Percentiles rank a stretch among this genome's conserved stretches.
These are phyloP conservation scores for Salinomyces thailandicus DNA, from an alignment of 2,329 filamentous ascomycete species.

Conservation along the genomic window DNA sequence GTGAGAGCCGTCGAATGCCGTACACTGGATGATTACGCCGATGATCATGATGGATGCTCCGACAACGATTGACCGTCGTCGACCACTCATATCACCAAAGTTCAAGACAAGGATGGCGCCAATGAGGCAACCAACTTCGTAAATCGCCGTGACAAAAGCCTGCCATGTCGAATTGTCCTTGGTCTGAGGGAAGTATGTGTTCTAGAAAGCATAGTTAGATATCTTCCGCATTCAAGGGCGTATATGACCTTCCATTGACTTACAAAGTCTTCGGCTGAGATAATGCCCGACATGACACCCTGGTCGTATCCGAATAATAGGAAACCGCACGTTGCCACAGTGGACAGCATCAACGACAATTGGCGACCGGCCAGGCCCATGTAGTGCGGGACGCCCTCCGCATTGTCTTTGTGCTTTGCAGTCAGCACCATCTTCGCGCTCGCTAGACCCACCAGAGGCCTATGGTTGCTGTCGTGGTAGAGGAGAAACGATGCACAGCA, in stretches of 20 bases:
- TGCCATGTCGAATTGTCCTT: slow-evolving; percentile 36
- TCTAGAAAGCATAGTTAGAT: too few species aligned
- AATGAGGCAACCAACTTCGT: slow-evolving; percentile 41
- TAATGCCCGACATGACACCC: slow-evolving; percentile 23
- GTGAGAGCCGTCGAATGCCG: slow-evolving; percentile 23
- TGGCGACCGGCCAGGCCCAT: slow-evolving; percentile 49
- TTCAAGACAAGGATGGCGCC: slow-evolving; percentile 31
- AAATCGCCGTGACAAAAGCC: slow-evolving; percentile 43
- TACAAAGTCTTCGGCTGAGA: slow-evolving; percentile 29
- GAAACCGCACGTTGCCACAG: slow-evolving; percentile 55
- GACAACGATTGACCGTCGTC: slow-evolving; percentile 33
- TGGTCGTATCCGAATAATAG: slow-evolving; percentile 27
- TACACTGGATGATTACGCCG: slow-evolving; percentile 33
- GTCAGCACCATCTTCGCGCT: slow-evolving; percentile 10
- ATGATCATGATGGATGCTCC: slow-evolving; percentile 35
- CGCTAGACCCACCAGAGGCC: slow-evolving; percentile 2
- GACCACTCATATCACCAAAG: slow-evolving; percentile 33
- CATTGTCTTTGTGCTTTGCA: slow-evolving; percentile 13
- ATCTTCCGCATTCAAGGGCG: too few species aligned
- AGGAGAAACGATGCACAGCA: slow-evolving; percentile 2
- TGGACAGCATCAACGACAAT: slow-evolving; percentile 48
- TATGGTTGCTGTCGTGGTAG: neutral
- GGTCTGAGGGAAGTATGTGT: slow-evolving; percentile 29
- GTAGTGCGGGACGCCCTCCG: slow-evolving; percentile 35
- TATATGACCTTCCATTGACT: too few species aligned